Evolutionary conservation across 495 filamentous ascomycete genomes (phyloP), one percentile per base, ranked within the genome.

Genomic region (Extremus antarcticus): DNA sequence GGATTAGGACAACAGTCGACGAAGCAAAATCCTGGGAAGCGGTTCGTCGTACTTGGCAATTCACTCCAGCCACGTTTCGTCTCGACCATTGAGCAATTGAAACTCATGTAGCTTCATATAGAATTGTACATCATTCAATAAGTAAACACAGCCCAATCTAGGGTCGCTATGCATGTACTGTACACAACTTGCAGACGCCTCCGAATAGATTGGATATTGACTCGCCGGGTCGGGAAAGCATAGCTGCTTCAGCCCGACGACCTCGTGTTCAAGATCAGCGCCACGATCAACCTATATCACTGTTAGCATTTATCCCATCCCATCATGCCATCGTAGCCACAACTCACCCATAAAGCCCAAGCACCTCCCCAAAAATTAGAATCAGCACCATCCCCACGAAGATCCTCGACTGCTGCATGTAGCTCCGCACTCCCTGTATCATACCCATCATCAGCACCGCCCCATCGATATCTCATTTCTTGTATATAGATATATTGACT

Each of bases 351-450:
- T 99, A 99, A 40, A 99, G 83, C 62, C 92, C 92, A 60, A 99
- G 70, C 20, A 99, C 92, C 76, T 99, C 92, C 47, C 87, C 91
- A 67, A 98, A 98, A 80, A 98, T 98, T 61, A 98, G 77, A 57
- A 98, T 96, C 63, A 98, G 69, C 54, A 98, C 91, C 92, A 97
- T 95, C 69, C 92, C 92, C 35, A 99, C 92, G 63, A 95, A 99
- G 43, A 99, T 83, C 50, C 90, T 81, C 20, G 85, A 90, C 71
- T 99, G 92, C 59, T 84, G 81, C 90, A 99, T 94, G 71, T 94
- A 99, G 47, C 89, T 80, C 57, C 92, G 79, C 47, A 95, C 90
- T 39, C 92, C 92, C 81, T 84, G 55, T 23, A 19, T 2, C 2
- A 24, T 10, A 23, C 9, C 20, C 22, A 41, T 19, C 40, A 46